Conservation (phyloP, 2,329 filamentous ascomycete species). For the Ophiocordyceps polyrhachis-furcata region DNA sequence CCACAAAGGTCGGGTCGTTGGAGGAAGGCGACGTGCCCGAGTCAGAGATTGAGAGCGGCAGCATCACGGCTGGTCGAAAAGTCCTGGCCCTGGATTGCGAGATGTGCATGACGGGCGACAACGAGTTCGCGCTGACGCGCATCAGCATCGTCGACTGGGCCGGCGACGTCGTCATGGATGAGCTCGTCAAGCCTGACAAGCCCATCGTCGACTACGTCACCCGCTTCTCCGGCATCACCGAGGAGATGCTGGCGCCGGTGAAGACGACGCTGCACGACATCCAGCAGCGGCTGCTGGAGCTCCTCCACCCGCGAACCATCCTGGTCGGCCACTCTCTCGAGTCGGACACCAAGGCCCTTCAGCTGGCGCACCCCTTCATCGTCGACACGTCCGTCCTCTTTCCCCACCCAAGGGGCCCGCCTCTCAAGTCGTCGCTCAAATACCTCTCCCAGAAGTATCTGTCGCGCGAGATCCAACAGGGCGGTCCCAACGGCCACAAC, state of each 20-base stretch:
- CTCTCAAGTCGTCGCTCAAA: slow-evolving; percentile 78
- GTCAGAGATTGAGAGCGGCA: slow-evolving; percentile 55
- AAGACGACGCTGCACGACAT: slow-evolving; percentile 74
- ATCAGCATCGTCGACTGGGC: slow-evolving; percentile 80
- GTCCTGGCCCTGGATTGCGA: slow-evolving; percentile 83
- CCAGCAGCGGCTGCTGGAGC: slow-evolving; percentile 52
- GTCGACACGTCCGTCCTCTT: slow-evolving; percentile 83
- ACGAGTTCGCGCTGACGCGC: slow-evolving; percentile 67
- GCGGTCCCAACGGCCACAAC: slow-evolving; percentile 60
- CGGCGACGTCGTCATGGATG: slow-evolving; percentile 64
- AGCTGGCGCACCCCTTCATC: slow-evolving; percentile 78
- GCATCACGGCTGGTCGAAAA: slow-evolving; percentile 63
- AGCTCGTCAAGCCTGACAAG: slow-evolving; percentile 75
- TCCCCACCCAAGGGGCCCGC: slow-evolving; percentile 75
- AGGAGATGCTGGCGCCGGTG: slow-evolving; percentile 62
- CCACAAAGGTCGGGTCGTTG: slow-evolving; percentile 49
- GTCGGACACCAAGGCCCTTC: slow-evolving; percentile 67
- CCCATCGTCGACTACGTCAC: slow-evolving; percentile 91
- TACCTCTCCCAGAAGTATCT: slow-evolving; percentile 79
- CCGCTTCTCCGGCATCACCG: slow-evolving; percentile 78
- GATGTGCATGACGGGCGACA: slow-evolving; percentile 80
- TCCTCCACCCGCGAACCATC: slow-evolving; percentile 56
- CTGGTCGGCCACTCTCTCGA: slow-evolving; percentile 68
- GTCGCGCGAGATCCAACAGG: slow-evolving; percentile 71
- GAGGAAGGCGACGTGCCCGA: slow-evolving; percentile 52